Base-by-base conservation (phyloP, 1,139 yeast species). In the Hyphopichia pseudoburtonii region DNA sequence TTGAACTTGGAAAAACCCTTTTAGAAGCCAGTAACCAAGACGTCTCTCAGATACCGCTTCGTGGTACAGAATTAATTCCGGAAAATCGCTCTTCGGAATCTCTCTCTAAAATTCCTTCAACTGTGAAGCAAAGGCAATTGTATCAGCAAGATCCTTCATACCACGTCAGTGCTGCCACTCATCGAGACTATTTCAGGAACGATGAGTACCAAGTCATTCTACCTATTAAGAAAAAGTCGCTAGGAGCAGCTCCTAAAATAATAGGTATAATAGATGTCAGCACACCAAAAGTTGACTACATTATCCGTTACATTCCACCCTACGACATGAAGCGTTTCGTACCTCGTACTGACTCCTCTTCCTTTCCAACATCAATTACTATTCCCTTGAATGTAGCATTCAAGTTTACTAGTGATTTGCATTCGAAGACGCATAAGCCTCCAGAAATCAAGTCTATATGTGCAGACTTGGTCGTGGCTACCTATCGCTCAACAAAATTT, bases 401-500 rank as follows among this genome's bases (percentile, higher is more conserved):
- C 25, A 28, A 17, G 26, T 28, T 28, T 17, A 34, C 18, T 18
- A 28, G 29, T 29, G 26, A 26, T 5, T 12, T 22, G 4, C 26
- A 31, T 32, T 25, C 41, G 2, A 32, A 33, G 26, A 17, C 30
- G 10, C 17, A 21, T 26, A 35, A 36, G 24, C 40, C 43, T 3
- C 64, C 66, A 1, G 62, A 57, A 30, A 44, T 60, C 32, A 59
- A 55, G 36, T 37, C 46, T 4, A 30, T 57, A 8, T 36, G 43
- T 9, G 50, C 54, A 3, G 66, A 60, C 35, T 41, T 60, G 34
- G 52, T 54, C 27, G 62, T 50, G 7, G 48, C 60, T 22, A 57
- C 64, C 5, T 47, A 56, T 15, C 37, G 57, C 17, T 52, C 63
- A 5, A 48, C 49, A 17, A 60, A 57, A 37, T 49, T 56, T 34